A percentile compares a stretch with the other conserved stretches of the same genome.
phyloP scores from a whole-genome alignment of 2,329 filamentous ascomycete species.

The Alternaria triticimaculans region DNA sequence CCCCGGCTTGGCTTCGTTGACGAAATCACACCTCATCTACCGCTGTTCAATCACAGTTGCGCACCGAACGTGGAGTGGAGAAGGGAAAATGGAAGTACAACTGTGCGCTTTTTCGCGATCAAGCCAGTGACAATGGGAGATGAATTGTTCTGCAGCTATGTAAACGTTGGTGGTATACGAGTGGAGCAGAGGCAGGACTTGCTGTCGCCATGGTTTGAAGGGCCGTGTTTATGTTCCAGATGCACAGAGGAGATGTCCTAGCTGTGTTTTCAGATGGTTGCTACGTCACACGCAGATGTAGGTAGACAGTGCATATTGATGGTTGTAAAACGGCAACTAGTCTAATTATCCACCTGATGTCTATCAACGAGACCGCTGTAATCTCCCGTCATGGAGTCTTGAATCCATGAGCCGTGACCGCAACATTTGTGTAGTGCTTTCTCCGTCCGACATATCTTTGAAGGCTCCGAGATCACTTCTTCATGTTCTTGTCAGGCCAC shows the following conservation, averaged over 20 bases:
- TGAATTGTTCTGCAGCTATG: conserved; percentile 24
- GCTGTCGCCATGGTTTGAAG: conserved; percentile 26
- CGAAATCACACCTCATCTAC: conserved; percentile 35
- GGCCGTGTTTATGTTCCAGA: conserved; percentile 14
- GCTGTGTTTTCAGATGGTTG: background rate
- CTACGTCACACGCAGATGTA: background rate
- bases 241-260: conserved; percentile 8
- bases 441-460: background rate
- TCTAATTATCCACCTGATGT: background rate
- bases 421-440: background rate
- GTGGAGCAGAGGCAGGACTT: conserved; percentile 7
- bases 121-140: conserved; percentile 4
- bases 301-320: background rate
- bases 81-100: conserved; percentile 15
- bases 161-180: conserved; percentile 5
- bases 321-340: background rate
- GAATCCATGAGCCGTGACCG: background rate
- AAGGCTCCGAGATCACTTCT: background rate
- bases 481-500: background rate
- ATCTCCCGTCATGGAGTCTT: background rate
- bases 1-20: conserved; percentile 34
- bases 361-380: background rate
- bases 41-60: conserved; percentile 46
- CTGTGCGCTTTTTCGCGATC: conserved; percentile 18
- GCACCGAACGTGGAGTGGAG: conserved; percentile 34